phyloP scores from a whole-genome alignment of 2,329 filamentous ascomycete species.

The Beauveria rudraprayagi region DNA sequence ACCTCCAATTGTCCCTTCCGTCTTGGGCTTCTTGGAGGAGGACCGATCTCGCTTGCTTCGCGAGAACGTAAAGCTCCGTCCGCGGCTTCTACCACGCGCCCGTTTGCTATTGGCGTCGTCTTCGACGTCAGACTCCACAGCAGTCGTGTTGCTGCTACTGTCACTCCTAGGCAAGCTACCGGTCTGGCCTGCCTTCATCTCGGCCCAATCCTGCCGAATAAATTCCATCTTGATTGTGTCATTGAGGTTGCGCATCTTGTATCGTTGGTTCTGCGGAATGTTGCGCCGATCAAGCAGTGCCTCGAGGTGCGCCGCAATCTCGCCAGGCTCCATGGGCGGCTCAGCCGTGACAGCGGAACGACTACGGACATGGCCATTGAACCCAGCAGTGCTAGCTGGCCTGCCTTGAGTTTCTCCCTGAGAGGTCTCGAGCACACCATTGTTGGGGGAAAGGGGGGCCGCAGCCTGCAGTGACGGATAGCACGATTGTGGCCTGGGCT shows the following conservation, averaged over 20 bases:
- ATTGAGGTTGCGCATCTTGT: constrained; percentile 87
- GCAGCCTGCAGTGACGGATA: not conserved
- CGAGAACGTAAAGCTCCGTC: constrained; percentile 71
- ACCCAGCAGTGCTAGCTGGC: constrained; percentile 23
- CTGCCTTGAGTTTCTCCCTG: not conserved
- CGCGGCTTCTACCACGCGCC: constrained; percentile 43
- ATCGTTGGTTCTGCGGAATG: constrained; percentile 86
- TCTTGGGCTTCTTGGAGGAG: constrained; percentile 64
- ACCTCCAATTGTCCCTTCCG: constrained; percentile 52
- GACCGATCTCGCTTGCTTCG: constrained; percentile 54
- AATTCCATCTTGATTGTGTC: constrained; percentile 93
- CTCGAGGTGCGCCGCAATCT: constrained; percentile 51
- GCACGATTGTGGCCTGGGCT: constrained; percentile 2
- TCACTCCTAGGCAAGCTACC: constrained; percentile 27
- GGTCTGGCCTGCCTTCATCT: constrained; percentile 47
- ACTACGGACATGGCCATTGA: constrained; percentile 29
- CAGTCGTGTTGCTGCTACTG: constrained; percentile 23
- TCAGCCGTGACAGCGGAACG: constrained; percentile 40
- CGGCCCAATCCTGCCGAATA: constrained; percentile 78
- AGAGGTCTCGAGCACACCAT: not conserved
- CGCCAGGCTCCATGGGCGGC: constrained; percentile 39
- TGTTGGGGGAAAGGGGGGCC: not conserved
- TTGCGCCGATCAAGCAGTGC: constrained; percentile 75
- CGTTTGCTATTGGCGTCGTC: constrained; percentile 42
- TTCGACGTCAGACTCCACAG: constrained; percentile 34